phyloP scores from a whole-genome alignment of 73 alveolate species.

The Effrenium voratum region DNA sequence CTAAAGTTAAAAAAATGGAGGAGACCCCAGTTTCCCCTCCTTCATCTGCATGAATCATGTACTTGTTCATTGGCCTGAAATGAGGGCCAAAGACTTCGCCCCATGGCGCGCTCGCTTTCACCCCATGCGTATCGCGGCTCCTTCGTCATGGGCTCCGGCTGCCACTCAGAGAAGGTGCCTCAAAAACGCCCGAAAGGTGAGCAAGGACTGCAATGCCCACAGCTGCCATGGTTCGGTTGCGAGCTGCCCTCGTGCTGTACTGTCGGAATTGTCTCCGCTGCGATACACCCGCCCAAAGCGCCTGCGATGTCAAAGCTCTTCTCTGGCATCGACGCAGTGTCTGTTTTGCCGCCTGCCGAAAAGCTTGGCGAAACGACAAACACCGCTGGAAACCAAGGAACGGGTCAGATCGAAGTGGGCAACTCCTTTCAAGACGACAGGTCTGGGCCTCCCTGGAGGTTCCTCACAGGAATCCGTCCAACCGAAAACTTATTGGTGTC shows the following conservation, averaged over 20 bases:
- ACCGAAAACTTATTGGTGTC: background rate
- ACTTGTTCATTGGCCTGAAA: background rate
- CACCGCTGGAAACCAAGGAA: background rate
- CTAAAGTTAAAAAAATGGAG: background rate
- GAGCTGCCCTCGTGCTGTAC: background rate
- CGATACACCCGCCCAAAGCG: background rate
- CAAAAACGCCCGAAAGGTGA: background rate
- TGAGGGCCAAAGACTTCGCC: background rate
- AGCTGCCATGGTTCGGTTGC: background rate
- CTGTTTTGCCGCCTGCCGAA: background rate
- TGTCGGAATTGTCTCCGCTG: background rate
- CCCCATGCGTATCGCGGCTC: background rate
- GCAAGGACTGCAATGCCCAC: background rate
- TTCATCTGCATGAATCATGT: background rate
- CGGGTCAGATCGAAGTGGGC: background rate
- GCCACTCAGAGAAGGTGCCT: slow-evolving; percentile 34
- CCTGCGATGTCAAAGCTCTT: background rate
- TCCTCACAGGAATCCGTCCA: background rate
- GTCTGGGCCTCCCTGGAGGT: background rate
- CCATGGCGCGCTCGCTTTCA: background rate
- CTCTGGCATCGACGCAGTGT: slow-evolving; percentile 11
- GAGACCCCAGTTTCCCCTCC: background rate
- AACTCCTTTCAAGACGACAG: background rate
- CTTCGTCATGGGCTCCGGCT: slow-evolving; percentile 47
- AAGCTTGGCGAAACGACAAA: background rate